Conservation (phyloP, 129 eudicot genomes). For the Saussurea involucrata region DNA sequence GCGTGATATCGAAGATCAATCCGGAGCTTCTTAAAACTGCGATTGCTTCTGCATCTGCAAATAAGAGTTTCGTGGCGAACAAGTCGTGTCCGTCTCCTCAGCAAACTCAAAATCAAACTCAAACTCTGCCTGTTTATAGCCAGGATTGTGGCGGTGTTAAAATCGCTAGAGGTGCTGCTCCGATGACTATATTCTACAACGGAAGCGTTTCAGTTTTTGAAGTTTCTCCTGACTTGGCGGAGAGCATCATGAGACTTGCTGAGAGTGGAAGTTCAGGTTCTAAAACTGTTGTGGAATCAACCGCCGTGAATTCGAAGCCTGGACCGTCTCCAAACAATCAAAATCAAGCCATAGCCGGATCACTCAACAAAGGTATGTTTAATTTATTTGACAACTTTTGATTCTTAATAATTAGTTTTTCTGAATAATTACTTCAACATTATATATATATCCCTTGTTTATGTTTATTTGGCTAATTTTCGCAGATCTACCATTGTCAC, state of each 20-base stretch:
- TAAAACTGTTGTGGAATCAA: constrained; percentile 16
- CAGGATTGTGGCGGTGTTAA: constrained; percentile 13
- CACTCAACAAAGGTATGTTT: constrained; percentile 32
- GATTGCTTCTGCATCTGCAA: constrained; percentile 37
- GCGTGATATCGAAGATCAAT: constrained; percentile 57
- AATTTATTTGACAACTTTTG: background rate
- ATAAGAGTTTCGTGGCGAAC: constrained; percentile 10
- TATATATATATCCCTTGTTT: background rate
- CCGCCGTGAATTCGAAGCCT: background rate
- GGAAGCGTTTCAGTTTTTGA: constrained; percentile 56
- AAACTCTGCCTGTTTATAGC: constrained; percentile 33
- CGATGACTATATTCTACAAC: constrained; percentile 64
- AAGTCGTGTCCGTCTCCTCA: constrained; percentile 13
- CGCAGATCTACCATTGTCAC: constrained; percentile 47
- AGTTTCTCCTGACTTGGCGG: constrained; percentile 44
- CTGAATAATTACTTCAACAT: background rate
- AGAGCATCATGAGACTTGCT: constrained; percentile 45
- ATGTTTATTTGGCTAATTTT: background rate
- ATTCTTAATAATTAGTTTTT: background rate
- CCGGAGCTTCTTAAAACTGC: constrained; percentile 63
- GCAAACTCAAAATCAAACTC: constrained; percentile 12
- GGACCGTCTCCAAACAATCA: background rate
- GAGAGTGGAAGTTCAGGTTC: constrained; percentile 21
- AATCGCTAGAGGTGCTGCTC: constrained; percentile 23
- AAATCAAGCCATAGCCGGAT: constrained; percentile 12